A percentile compares a stretch with the other conserved stretches of the same genome.
phyloP scores from a whole-genome alignment of 139 green algal species.

The Ulvella scutata region DNA sequence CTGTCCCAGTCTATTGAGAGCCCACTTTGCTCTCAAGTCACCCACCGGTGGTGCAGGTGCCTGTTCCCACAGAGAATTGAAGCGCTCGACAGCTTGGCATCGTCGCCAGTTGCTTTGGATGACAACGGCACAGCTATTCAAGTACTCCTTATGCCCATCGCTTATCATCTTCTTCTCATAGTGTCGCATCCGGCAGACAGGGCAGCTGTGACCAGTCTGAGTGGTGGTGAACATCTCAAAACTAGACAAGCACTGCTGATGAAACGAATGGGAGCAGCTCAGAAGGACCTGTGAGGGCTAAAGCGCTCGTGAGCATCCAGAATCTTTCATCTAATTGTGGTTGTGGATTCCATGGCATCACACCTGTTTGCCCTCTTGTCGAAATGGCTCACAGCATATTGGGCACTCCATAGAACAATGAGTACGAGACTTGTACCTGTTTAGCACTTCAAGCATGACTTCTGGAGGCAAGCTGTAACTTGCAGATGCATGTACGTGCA shows the following conservation, averaged over 20 bases:
- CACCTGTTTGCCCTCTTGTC: neutral
- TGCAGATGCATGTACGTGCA: too few species aligned
- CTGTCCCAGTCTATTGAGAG: conserved; percentile 12
- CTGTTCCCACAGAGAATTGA: conserved; percentile 13
- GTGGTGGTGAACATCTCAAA: conserved; percentile 34
- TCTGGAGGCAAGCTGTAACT: too few species aligned
- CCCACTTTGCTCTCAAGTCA: conserved; percentile 30
- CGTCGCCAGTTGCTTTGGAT: neutral
- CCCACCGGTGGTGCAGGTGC: conserved; percentile 12
- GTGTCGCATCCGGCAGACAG: conserved; percentile 40
- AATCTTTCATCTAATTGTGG: too few species aligned
- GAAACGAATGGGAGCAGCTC: neutral
- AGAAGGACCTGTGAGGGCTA: too few species aligned
- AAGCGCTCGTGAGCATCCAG: too few species aligned
- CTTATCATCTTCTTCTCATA: conserved; percentile 45
- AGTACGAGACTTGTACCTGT: neutral
- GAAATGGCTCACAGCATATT: neutral
- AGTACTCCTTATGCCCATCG: conserved; percentile 24
- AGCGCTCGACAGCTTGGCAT: conserved; percentile 4
- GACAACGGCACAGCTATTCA: conserved; percentile 17
- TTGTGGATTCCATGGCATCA: too few species aligned
- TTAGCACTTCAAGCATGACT: too few species aligned
- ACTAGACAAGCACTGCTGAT: conserved; percentile 28
- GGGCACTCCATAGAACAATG: neutral
- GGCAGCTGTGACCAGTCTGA: conserved; percentile 26